Evolutionary conservation across 768 basidiomycete genomes (phyloP), one percentile per base, ranked within the genome.

Genomic region (Pleurotus pulmonarius): DNA sequence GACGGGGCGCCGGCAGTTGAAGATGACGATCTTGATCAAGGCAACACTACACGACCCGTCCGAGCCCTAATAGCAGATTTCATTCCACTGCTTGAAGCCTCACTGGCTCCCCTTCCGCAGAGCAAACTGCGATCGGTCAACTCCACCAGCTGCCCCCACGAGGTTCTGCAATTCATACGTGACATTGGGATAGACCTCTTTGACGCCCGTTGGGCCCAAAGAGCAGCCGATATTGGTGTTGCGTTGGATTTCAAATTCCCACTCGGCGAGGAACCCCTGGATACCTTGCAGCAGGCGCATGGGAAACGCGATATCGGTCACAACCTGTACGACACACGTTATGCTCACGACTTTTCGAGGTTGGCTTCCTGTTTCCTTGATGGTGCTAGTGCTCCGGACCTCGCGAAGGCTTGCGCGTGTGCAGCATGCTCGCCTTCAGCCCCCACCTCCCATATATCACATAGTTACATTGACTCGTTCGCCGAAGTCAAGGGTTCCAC

Each of bases 201-300:
- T 58, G 91, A 93, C 62, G 78, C 82, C 0, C 74, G 75, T 6
- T 94, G 88, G 86, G 90, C 83, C 0, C 81, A 86, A 58, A 69
- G 73, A 3, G 84, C 86, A 0, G 89, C 89, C 1, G 77, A 83
- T 51, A 60, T 82, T 2, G 93, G 93, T 11, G 71, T 94, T 13
- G 90, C 86, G 0, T 73, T 95, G 5, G 92, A 94, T 63, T 93
- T 94, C 65, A 65, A 63, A 3, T 94, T 95, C 66, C 92, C 90
- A 0, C 76, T 69, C 5, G 61, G 63, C 0, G 58, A 60, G 7
- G 38, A 39, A 54, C n/a, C 2, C 15, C 5, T 13, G n/a, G 55
- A 44, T 39, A 51, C 38, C 22, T 47, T 47, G 2, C 37, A 11
- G 16, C 51, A 46, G 46, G 59, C 44, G n/a, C 49, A 59, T 20